These are phyloP conservation scores for Fusarium marasasianum DNA, from an alignment of 2,329 filamentous ascomycete species.

Conservation along the genomic window DNA sequence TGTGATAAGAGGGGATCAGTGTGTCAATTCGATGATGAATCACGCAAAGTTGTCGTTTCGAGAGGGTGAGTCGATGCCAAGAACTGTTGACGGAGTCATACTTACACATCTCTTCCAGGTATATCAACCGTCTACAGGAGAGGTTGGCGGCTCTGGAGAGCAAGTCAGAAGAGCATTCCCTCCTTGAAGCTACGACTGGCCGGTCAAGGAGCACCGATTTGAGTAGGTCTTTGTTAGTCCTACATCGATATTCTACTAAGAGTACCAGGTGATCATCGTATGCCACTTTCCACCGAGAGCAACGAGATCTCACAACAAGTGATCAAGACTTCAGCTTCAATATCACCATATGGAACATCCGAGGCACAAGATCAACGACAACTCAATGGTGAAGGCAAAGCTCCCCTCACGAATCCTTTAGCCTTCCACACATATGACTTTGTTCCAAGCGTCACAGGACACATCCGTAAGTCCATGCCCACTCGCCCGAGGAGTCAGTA, in stretches of 20 bases:
- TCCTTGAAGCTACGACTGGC: neutral
- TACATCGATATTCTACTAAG: neutral
- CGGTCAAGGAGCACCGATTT: neutral
- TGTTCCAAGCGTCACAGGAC: constrained; percentile 20
- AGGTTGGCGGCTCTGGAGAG: constrained; percentile 15
- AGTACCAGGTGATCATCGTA: neutral
- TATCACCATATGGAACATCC: neutral
- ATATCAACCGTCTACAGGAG: constrained; percentile 25
- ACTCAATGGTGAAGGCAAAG: constrained; percentile 1
- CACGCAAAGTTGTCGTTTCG: constrained; percentile 30
- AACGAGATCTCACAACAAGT: neutral
- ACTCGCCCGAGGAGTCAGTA: neutral
- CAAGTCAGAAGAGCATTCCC: neutral
- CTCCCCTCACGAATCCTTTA: constrained; percentile 30
- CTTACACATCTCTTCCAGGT: constrained; percentile 4
- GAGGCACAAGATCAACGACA: neutral
- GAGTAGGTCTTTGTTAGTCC: neutral
- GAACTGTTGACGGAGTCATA: neutral
- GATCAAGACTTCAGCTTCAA: constrained; percentile 1
- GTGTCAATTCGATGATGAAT: constrained; percentile 25
- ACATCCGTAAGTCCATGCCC: neutral
- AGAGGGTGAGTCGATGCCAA: constrained; percentile 1
- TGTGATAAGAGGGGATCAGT: constrained; percentile 22
- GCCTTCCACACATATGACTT: constrained; percentile 35
- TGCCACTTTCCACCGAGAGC: neutral